Conservation (phyloP, 2,329 filamentous ascomycete species). For the Orbilia ellipsospora region DNA sequence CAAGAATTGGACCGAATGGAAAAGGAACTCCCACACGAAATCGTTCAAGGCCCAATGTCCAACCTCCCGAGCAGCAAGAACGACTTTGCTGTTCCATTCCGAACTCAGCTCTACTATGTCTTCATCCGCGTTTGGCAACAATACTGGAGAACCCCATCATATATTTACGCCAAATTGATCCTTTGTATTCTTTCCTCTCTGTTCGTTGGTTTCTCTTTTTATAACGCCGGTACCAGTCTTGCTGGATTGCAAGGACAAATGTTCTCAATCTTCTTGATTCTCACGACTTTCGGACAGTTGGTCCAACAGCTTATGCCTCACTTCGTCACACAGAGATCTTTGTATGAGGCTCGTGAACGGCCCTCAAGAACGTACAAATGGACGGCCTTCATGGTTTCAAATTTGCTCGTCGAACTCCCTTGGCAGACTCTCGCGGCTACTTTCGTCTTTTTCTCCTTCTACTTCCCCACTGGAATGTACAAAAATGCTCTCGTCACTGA, state of each 20-base stretch:
- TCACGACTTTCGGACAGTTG: conserved; percentile 83
- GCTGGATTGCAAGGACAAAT: conserved; percentile 87
- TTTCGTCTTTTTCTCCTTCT: conserved; percentile 83
- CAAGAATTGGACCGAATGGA: conserved; percentile 65
- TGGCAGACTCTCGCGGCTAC: conserved; percentile 84
- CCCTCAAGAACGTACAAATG: conserved; percentile 86
- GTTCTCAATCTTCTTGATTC: conserved; percentile 85
- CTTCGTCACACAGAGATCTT: conserved; percentile 80
- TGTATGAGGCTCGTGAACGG: conserved; percentile 90
- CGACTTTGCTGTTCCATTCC: conserved; percentile 84
- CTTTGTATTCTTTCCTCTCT: conserved; percentile 73
- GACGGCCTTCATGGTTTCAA: conserved; percentile 84
- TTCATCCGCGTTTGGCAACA: conserved; percentile 83
- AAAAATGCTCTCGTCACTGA: conserved; percentile 73
- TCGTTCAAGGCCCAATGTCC: conserved; percentile 38
- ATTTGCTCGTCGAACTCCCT: conserved; percentile 85
- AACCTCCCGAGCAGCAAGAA: conserved; percentile 71
- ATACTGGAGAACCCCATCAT: conserved; percentile 89
- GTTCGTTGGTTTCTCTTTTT: conserved; percentile 86
- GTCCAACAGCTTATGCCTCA: conserved; percentile 86
- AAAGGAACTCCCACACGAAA: conserved; percentile 51
- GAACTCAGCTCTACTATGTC: conserved; percentile 74
- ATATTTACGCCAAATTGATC: conserved; percentile 84
- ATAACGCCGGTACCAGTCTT: conserved; percentile 75
- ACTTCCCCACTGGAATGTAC: conserved; percentile 85